A percentile compares a stretch with the other conserved stretches of the same genome.
phyloP scores from a whole-genome alignment of 495 filamentous ascomycete species.

The Penicillium samsonianum region DNA sequence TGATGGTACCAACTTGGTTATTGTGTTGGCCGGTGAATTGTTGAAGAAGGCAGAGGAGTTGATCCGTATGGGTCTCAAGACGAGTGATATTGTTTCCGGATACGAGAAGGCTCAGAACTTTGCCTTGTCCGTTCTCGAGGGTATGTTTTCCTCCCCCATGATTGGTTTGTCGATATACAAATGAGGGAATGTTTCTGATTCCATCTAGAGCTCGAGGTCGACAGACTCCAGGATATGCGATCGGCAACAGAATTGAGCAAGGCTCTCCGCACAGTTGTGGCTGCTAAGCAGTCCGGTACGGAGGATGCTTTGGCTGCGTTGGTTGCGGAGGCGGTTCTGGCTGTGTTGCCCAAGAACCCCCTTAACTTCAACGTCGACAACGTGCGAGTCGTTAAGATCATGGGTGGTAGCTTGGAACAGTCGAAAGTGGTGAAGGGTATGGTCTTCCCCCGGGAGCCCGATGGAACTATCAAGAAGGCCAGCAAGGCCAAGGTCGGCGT shows the following conservation, averaged over 20 bases:
- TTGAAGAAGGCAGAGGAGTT: constrained; percentile 97
- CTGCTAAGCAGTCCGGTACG: constrained; percentile 91
- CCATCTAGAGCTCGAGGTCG: constrained; percentile 75
- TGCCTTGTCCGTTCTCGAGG: constrained; percentile 79
- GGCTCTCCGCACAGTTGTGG: constrained; percentile 92
- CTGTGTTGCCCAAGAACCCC: constrained; percentile 96
- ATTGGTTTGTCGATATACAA: constrained; percentile 7
- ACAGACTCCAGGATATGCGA: constrained; percentile 82
- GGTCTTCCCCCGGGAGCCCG: constrained; percentile 93
- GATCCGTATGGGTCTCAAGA: constrained; percentile 92
- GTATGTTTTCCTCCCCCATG: constrained; percentile 41
- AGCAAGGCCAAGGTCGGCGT: constrained; percentile 93
- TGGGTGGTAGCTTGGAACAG: constrained; percentile 94
- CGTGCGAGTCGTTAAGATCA: constrained; percentile 98
- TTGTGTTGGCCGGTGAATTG: constrained; percentile 92
- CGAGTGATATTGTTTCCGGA: constrained; percentile 90
- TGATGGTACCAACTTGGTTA: constrained; percentile 97
- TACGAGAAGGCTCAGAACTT: constrained; percentile 93
- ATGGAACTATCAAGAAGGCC: constrained; percentile 86
- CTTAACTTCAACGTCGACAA: constrained; percentile 99
- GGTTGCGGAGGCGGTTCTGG: constrained; percentile 90
- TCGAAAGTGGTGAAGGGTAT: constrained; percentile 95
- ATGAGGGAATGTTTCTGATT: constrained; percentile 15
- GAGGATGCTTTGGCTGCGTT: constrained; percentile 84
- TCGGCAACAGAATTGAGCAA: constrained; percentile 83